Conservation (phyloP, 2,329 filamentous ascomycete genomes). For the Phoma sp. region DNA sequence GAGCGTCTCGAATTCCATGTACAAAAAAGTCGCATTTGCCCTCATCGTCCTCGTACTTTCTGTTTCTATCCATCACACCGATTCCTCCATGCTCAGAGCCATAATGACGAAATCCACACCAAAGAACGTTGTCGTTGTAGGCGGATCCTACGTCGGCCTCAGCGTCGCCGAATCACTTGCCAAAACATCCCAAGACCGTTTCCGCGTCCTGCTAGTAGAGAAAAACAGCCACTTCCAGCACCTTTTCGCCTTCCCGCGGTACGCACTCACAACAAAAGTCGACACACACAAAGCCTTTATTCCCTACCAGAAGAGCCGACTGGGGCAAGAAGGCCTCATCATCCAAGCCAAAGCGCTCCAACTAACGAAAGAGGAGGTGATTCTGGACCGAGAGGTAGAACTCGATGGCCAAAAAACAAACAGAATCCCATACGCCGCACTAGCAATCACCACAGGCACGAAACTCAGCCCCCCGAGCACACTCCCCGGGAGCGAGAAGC, state of each 20-base stretch:
- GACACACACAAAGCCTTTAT: constrained; percentile 67
- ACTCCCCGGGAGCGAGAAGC: constrained; percentile 9
- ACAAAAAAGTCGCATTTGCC: constrained; percentile 3
- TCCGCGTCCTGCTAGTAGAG: constrained; percentile 64
- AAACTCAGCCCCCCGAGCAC: constrained; percentile 30
- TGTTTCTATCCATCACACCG: neutral
- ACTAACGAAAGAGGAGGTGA: constrained; percentile 50
- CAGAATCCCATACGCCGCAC: constrained; percentile 54
- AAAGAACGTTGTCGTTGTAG: constrained; percentile 16
- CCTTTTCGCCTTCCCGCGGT: constrained; percentile 66
- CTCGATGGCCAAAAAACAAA: constrained; percentile 52
- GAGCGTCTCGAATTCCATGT: neutral
- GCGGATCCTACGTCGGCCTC: constrained; percentile 18
- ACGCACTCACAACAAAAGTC: constrained; percentile 59
- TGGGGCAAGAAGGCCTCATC: constrained; percentile 7
- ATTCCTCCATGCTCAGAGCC: constrained; percentile 5
- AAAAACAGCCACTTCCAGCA: constrained; percentile 67
- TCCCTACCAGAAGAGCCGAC: constrained; percentile 56
- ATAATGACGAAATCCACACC: constrained; percentile 2
- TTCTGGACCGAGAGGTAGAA: constrained; percentile 40
- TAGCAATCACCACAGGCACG: constrained; percentile 65
- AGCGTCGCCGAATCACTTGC: constrained; percentile 16
- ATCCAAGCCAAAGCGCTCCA: constrained; percentile 52
- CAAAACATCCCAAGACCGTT: constrained; percentile 37
- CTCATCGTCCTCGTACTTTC: neutral